phyloP scores from a whole-genome alignment of 1,284 basidiomycete genomes.

The Leucoagaricus sp. region DNA sequence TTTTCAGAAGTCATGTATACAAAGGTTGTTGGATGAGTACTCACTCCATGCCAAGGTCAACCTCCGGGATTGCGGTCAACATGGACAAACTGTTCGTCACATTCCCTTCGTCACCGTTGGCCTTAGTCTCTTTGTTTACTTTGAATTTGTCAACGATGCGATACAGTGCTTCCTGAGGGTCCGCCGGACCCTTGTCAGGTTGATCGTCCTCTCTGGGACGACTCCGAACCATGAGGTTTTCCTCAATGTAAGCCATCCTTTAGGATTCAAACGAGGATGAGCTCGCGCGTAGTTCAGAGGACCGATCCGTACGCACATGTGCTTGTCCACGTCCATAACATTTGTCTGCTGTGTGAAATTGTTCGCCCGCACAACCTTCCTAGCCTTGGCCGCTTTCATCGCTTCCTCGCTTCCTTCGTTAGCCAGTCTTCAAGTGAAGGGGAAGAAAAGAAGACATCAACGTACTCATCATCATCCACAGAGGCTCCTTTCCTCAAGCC shows the following conservation, averaged over 20 bases:
- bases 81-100: constrained; percentile 92
- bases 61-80: constrained; percentile 95
- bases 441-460: constrained; percentile 19
- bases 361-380: constrained; percentile 79
- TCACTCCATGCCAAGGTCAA: constrained; percentile 97
- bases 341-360: constrained; percentile 99
- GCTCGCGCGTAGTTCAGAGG: neutral
- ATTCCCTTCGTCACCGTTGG: constrained; percentile 78
- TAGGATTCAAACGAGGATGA: neutral
- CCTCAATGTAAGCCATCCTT: constrained; percentile 98
- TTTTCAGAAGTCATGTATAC: neutral
- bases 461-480: constrained; percentile 63
- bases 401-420: constrained; percentile 50
- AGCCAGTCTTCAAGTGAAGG: neutral
- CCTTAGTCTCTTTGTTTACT: constrained; percentile 53
- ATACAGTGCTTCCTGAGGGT: constrained; percentile 85
- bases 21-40: constrained; percentile 35
- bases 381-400: constrained; percentile 67
- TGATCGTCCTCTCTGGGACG: constrained; percentile 50
- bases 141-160: constrained; percentile 76
- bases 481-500: constrained; percentile 55
- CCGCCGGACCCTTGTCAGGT: constrained; percentile 46
- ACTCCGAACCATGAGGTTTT: constrained; percentile 84
- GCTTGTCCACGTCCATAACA: constrained; percentile 94
- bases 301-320: constrained; percentile 72